Percentiles rank a stretch among this genome's conserved stretches.
Conservation (phyloP, 2,329 filamentous ascomycete genomes). For the Acarospora socialis region DNA sequence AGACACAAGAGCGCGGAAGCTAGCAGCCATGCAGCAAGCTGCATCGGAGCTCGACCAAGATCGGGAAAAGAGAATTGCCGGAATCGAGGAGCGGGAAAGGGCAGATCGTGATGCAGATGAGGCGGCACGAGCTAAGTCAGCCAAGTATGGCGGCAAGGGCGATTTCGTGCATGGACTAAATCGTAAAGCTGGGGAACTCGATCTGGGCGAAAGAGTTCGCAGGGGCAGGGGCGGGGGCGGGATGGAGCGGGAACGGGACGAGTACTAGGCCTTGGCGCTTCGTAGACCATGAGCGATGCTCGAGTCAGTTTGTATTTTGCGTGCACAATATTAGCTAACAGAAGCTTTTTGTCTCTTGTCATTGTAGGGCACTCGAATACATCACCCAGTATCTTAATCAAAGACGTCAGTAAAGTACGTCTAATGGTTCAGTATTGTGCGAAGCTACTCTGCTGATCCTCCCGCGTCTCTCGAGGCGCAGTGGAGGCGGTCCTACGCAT, state of each 20-base stretch:
- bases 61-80: slow-evolving; percentile 52
- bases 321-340: too few species aligned
- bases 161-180: slow-evolving; percentile 52
- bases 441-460: too few species aligned
- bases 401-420: too few species aligned
- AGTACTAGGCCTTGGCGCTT: slow-evolving; percentile 34
- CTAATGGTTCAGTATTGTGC: too few species aligned
- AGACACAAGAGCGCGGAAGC: slow-evolving; percentile 49
- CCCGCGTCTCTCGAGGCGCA: too few species aligned
- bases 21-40: slow-evolving; percentile 60
- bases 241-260: slow-evolving; percentile 21
- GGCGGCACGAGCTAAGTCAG: slow-evolving; percentile 40
- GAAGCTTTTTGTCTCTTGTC: too few species aligned
- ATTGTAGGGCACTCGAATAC: too few species aligned
- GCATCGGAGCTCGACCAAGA: slow-evolving; percentile 57
- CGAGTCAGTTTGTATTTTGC: too few species aligned
- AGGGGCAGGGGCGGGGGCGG: slow-evolving; percentile 22
- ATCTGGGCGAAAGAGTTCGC: slow-evolving; percentile 28
- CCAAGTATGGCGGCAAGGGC: slow-evolving; percentile 48
- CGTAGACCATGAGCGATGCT: too few species aligned
- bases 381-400: too few species aligned
- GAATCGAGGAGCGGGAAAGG: slow-evolving; percentile 51
- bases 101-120: slow-evolving; percentile 54
- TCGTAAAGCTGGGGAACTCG: slow-evolving; percentile 35
- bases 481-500: too few species aligned